Evolutionary conservation across 108 stramenopile genomes (phyloP).

Genomic region (Skeletonema menzelii): DNA sequence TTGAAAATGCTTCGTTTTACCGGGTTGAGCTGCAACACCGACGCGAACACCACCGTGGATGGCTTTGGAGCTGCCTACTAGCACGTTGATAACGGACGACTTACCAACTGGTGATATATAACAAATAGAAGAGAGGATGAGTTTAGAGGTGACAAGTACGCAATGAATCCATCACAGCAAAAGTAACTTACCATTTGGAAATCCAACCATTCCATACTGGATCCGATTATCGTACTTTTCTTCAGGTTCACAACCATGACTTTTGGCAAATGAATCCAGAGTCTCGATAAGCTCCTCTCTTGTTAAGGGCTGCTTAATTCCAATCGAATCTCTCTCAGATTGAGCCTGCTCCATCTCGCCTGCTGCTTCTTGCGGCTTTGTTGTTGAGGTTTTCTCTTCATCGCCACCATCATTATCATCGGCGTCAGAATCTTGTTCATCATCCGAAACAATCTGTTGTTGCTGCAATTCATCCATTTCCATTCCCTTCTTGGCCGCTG

Average conservation of each 20-base stretch:
- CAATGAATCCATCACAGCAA: neutral
- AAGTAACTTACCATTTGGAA: slow-evolving; percentile 44
- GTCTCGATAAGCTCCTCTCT: slow-evolving; percentile 70
- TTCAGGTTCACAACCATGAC: slow-evolving; percentile 59
- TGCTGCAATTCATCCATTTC: slow-evolving; percentile 26
- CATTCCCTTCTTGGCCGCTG: slow-evolving; percentile 36
- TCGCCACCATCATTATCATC: slow-evolving; percentile 9
- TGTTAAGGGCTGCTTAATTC: slow-evolving; percentile 62
- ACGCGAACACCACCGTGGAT: slow-evolving; percentile 92
- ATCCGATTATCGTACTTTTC: slow-evolving; percentile 66
- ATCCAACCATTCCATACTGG: slow-evolving; percentile 96
- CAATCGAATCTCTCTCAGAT: slow-evolving; percentile 16
- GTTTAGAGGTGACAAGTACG: neutral
- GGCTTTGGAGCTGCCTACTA: slow-evolving; percentile 88
- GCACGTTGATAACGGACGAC: slow-evolving; percentile 95
- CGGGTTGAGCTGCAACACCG: slow-evolving; percentile 96
- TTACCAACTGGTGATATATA: slow-evolving; percentile 89
- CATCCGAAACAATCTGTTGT: slow-evolving; percentile 36
- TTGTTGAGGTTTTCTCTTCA: neutral
- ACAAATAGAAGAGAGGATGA: neutral
- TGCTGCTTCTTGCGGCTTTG: slow-evolving; percentile 1
- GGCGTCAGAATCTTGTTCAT: slow-evolving; percentile 29
- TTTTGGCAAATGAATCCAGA: slow-evolving; percentile 67
- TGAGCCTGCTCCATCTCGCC: neutral
- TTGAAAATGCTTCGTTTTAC: slow-evolving; percentile 99